These are phyloP conservation scores for Agaricus subrufescens DNA, from an alignment of 768 basidiomycete genomes.

Conservation along the genomic window DNA sequence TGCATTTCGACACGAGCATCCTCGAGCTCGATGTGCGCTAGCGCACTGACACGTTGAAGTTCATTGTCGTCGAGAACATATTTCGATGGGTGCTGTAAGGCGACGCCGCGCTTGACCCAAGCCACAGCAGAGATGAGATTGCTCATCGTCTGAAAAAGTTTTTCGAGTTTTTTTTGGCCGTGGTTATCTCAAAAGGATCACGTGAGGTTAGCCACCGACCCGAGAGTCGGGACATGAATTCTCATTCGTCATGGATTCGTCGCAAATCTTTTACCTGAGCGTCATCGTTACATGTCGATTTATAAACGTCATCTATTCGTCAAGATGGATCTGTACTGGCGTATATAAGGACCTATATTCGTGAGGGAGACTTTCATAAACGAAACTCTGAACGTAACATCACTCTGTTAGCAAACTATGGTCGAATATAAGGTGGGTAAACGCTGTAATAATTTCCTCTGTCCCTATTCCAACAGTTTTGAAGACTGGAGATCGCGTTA, in stretches of 20 bases:
- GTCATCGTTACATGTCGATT: too few species aligned
- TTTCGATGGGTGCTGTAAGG: slow-evolving; percentile 72
- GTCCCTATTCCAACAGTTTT: neutral
- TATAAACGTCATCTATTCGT: too few species aligned
- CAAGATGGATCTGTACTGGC: too few species aligned
- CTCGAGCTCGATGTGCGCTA: slow-evolving; percentile 85
- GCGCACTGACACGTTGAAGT: slow-evolving; percentile 80
- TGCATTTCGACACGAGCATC: slow-evolving; percentile 85
- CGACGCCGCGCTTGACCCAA: slow-evolving; percentile 80
- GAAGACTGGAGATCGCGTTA: slow-evolving; percentile 9
- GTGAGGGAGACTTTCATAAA: too few species aligned
- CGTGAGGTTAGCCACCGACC: neutral
- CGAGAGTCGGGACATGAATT: too few species aligned
- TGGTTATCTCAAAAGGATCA: neutral
- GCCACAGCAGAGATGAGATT: slow-evolving; percentile 70
- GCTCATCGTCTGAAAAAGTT: slow-evolving; percentile 45
- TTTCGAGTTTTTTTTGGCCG: neutral
- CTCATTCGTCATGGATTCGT: too few species aligned
- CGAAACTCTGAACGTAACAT: too few species aligned
- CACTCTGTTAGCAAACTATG: too few species aligned
- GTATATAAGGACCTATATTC: too few species aligned
- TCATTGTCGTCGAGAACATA: slow-evolving; percentile 91
- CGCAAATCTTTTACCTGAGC: too few species aligned
- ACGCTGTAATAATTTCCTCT: too few species aligned
- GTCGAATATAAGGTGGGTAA: too few species aligned